These are phyloP conservation scores for Neoarthrinium moseri DNA, from an alignment of 2,329 filamentous ascomycete species.

Conservation along the genomic window DNA sequence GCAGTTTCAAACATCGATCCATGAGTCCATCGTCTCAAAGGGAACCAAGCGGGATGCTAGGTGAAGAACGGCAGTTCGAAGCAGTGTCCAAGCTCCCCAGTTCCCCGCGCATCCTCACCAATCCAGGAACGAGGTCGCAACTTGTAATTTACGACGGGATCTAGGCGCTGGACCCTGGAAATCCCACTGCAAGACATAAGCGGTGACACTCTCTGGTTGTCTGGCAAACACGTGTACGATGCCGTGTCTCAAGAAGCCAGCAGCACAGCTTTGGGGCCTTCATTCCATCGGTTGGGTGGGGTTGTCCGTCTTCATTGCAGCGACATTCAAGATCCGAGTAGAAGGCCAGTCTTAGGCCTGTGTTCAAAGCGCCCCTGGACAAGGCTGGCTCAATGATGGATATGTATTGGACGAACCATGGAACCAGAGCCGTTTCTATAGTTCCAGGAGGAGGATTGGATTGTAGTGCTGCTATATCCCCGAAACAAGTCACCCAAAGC, in stretches of 20 bases:
- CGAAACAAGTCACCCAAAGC: slow-evolving; percentile 8
- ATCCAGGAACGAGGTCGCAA: slow-evolving; percentile 1
- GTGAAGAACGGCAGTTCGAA: slow-evolving; percentile 5
- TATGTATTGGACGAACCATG: too few relatives aligned
- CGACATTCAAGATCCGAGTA: too few relatives aligned
- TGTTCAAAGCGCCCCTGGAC: too few relatives aligned
- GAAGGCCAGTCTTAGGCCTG: too few relatives aligned
- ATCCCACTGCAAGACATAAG: background rate
- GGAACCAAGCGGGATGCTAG: background rate
- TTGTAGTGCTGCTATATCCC: slow-evolving; percentile 6
- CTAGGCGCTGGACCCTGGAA: slow-evolving; percentile 2
- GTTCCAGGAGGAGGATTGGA: background rate
- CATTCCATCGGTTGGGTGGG: too few relatives aligned
- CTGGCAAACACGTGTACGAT: slow-evolving; percentile 7
- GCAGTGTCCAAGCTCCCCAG: background rate
- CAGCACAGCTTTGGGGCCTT: too few relatives aligned
- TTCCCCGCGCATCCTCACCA: background rate
- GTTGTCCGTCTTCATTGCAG: background rate
- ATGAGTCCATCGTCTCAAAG: background rate
- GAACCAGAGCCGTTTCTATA: background rate
- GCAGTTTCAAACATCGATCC: slow-evolving; percentile 2
- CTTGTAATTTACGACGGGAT: slow-evolving; percentile 5
- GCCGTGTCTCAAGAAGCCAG: background rate
- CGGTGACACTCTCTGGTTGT: background rate
- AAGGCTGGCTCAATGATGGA: too few relatives aligned